phyloP scores from a whole-genome alignment of 768 basidiomycete genomes.

The Naganishia friedmannii region DNA sequence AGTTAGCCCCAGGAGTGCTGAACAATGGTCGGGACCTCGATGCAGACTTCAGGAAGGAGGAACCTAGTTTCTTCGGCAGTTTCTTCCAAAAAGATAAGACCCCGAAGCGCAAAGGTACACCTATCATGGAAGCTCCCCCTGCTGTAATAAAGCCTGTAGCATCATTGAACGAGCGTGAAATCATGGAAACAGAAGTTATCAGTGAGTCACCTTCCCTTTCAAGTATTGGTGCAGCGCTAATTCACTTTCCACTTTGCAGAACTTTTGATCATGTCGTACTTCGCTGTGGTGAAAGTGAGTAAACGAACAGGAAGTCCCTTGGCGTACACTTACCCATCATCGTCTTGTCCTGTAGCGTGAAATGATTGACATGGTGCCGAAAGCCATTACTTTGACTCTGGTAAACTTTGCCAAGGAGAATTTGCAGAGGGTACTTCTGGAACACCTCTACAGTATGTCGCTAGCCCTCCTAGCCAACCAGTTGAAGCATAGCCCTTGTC shows the following conservation, averaged over 20 bases:
- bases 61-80: constrained; percentile 86
- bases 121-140: constrained; percentile 69
- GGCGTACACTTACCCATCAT: not conserved
- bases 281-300: constrained; percentile 91
- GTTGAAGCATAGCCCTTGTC: too few relatives aligned
- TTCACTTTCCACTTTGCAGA: constrained; percentile 57
- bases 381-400: constrained; percentile 85
- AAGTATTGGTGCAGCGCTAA: not conserved
- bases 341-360: constrained; percentile 54
- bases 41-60: constrained; percentile 82
- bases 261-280: constrained; percentile 92
- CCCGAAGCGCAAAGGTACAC: constrained; percentile 51
- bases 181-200: constrained; percentile 99
- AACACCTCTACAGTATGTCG: constrained; percentile 74
- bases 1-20: constrained; percentile 62
- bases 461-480: not conserved
- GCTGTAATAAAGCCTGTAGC: constrained; percentile 81
- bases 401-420: constrained; percentile 92
- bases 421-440: constrained; percentile 85
- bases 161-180: constrained; percentile 87
- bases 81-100: constrained; percentile 70
- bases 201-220: constrained; percentile 61
- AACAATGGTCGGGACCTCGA: constrained; percentile 96
- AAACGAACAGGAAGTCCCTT: constrained; percentile 21
- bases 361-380: constrained; percentile 99